Evolutionary conservation across 2,329 filamentous ascomycete genomes (phyloP), one percentile per base, ranked within the genome.

Genomic region (Fusarium sambucinum): DNA sequence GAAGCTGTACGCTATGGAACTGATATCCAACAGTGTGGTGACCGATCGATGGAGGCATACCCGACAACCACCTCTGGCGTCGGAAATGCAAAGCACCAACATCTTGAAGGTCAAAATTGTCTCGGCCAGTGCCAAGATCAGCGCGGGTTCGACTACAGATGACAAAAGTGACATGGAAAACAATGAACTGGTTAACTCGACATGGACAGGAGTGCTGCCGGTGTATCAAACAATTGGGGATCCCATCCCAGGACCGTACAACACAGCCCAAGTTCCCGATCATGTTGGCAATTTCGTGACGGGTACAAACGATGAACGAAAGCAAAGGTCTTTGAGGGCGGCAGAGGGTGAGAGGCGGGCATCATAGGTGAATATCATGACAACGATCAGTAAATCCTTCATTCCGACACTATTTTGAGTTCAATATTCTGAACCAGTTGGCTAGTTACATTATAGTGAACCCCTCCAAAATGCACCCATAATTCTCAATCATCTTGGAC

Each of bases 11-110:
- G 93, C 93, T 5, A 91, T 97, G 89, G 81, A 89, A 70, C 81
- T 92, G 55, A 91, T 97, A 75, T 96, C 93, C 3, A 86, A 97
- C 75, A 84, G 86, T 32, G 88, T 95, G 14, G 85, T 95, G 3
- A 83, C 88, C 0, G 82, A 84, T 7, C 87, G 93, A 3, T 97
- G 92, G 89, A 82, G 83, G 11, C 83, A 91, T 74, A 87, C 87
- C 8, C 87, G 93, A 6, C 80, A 88, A 5, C 92, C 92, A 7
- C 92, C 92, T 2, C 90, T 89, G 44, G 83, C 83, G 41, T 87
- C 89, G 3, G 93, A 97, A 82, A 86, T 96, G 84, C 87, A 88
- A 57, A 89, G 87, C 57, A 97, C 93, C 1, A 86, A 87, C 46
- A 88, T 97, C 33, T 79, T 97, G 59, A 89, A 85, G 65, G 87